phyloP scores from a whole-genome alignment of 2,329 filamentous ascomycete species.

The Shiraia bambusicola region DNA sequence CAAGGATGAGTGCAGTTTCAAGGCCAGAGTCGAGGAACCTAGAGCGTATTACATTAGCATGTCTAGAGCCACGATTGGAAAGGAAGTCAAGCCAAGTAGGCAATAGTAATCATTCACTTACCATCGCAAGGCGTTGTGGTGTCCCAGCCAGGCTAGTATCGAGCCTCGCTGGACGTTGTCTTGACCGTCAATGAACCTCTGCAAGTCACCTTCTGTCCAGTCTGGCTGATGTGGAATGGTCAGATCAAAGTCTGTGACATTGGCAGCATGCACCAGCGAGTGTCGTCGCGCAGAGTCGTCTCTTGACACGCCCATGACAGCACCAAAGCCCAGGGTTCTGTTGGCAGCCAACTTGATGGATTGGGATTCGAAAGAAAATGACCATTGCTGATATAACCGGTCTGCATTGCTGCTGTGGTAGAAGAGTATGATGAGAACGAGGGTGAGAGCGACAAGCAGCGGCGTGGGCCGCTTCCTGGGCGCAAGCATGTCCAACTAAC shows the following conservation, averaged over 20 bases:
- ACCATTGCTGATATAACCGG: conserved; percentile 34
- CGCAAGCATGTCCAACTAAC: conserved; percentile 32
- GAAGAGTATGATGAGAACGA: conserved; percentile 31
- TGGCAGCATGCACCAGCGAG: conserved; percentile 45
- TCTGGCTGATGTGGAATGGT: conserved; percentile 46
- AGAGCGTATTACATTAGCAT: conserved; percentile 13
- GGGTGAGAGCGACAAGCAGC: conserved; percentile 28
- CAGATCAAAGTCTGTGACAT: conserved; percentile 47
- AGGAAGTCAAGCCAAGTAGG: conserved; percentile 12
- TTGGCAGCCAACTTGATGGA: conserved; percentile 35
- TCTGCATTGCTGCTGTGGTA: conserved; percentile 31
- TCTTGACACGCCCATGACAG: conserved; percentile 46
- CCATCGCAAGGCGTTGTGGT: conserved; percentile 47
- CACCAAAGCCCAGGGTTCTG: conserved; percentile 45
- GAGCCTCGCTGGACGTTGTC: conserved; percentile 43
- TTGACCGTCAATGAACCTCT: conserved; percentile 40
- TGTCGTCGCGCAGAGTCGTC: conserved; percentile 43
- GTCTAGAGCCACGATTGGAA: conserved; percentile 1
- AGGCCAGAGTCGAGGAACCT: conserved; percentile 48
- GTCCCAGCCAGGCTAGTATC: conserved; percentile 49
- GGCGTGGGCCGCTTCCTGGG: conserved; percentile 35
- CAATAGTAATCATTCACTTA: conserved; percentile 19
- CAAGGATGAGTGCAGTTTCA: conserved; percentile 47
- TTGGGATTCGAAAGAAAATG: conserved; percentile 25
- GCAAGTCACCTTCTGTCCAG: conserved; percentile 46